phyloP scores from a whole-genome alignment of 768 basidiomycete species.

The Tubosaeta sp. region DNA sequence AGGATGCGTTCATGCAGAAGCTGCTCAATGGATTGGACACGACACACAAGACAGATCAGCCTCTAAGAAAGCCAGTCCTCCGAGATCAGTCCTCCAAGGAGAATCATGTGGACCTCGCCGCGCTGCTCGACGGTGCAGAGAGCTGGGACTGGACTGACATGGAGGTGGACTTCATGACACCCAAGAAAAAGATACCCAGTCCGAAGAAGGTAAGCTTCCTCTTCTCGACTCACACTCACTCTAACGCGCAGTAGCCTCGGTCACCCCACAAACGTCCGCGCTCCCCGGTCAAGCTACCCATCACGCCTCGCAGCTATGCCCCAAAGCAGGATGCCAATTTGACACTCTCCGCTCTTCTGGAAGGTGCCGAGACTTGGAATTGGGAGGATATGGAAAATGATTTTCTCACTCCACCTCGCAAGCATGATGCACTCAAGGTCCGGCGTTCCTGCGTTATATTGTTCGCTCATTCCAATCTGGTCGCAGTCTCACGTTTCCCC shows the following conservation, averaged over 20 bases:
- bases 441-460: background rate
- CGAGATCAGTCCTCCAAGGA: constrained; percentile 2
- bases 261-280: constrained; percentile 12
- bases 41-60: constrained; percentile 9
- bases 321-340: constrained; percentile 26
- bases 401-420: constrained; percentile 46
- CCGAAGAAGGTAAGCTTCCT: constrained; percentile 14
- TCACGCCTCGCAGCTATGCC: constrained; percentile 7
- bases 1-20: constrained; percentile 54
- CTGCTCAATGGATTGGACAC: constrained; percentile 48
- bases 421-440: constrained; percentile 19
- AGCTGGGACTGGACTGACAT: constrained; percentile 67
- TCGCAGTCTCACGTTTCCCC: constrained; percentile 10
- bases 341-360: constrained; percentile 47
- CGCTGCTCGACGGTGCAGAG: constrained; percentile 62
- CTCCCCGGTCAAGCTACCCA: constrained; percentile 18
- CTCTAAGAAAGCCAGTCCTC: constrained; percentile 21
- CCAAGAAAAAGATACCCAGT: constrained; percentile 41
- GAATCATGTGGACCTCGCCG: constrained; percentile 25
- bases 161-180: constrained; percentile 46
- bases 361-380: constrained; percentile 69
- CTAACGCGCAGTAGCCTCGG: constrained; percentile 8
- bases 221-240: background rate
- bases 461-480: constrained; percentile 2
- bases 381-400: constrained; percentile 55